Evolutionary conservation across 345 rosid genomes (phyloP), one percentile per base, ranked within the genome.

Genomic region (Nasturtium officinale): DNA sequence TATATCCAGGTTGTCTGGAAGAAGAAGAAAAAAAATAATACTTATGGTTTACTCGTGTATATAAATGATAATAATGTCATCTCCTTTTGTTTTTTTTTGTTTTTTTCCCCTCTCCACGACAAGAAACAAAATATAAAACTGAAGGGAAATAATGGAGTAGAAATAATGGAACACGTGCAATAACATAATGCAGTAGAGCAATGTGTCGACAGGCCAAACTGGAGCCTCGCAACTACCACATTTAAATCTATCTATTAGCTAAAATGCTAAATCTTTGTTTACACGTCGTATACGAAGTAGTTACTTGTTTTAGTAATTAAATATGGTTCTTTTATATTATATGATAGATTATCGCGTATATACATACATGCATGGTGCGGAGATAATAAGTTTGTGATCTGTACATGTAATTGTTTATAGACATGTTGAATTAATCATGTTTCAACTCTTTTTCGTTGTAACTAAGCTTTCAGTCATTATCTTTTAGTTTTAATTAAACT

Each of bases 101-200:
- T 33, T 59, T 23, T n/a, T 58, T 51, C 4, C 29, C 29, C 25
- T 11, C 65, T 45, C 35, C 40, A 65, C 58, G 77, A 73, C 71
- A 73, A 65, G 40, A 20, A 30, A 67, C 57, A 37, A 67, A 37
- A 37, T 58, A 65, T 2, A 47, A 74, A 74, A 57, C 10, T 15
- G 16, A 50, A 58, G 72, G 53, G 26, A 66, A 74, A 74, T 67
- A n/a, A 75, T 51, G 78, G 32, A 59, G 54, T 59, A 38, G 73
- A 75, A 59, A 75, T 75, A 75, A 75, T 75, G 69, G 73, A 67
- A 75, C 78, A 75, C 78, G 78, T 67, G 78, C 56, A 61, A 33
- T 29, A 67, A 52, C 68, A 75, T 75, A 67, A 75, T 75, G 78
- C 37, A 75, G 78, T 67, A 60, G 68, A 74, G 68, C 78, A 60